phyloP scores from a whole-genome alignment of 306 rosid genomes.

The Gastrolobium villosum region DNA sequence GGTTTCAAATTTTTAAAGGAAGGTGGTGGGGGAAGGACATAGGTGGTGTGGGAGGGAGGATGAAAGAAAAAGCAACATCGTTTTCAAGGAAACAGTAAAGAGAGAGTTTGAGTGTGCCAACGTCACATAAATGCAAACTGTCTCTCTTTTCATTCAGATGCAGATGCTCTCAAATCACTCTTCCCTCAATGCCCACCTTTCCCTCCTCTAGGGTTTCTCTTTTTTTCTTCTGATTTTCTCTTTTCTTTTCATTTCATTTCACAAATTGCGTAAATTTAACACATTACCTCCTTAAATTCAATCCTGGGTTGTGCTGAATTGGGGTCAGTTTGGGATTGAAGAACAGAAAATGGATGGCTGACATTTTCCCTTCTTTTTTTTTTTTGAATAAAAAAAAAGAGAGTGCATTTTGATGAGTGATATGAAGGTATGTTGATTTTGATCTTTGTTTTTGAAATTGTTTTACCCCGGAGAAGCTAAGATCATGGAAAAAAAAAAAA shows the following conservation, averaged over 20 bases:
- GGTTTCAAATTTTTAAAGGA: constrained; percentile 1
- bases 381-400: background rate
- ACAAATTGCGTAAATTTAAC: background rate
- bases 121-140: constrained; percentile 53
- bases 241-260: background rate
- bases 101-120: constrained; percentile 48
- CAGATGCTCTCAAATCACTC: constrained; percentile 72
- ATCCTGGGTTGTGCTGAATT: background rate
- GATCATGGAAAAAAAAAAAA: background rate
- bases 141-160: constrained; percentile 45
- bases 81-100: constrained; percentile 43
- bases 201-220: constrained; percentile 67
- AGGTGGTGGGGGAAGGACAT: constrained; percentile 39
- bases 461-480: background rate
- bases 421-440: constrained; percentile 19
- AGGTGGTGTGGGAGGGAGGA: background rate
- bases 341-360: background rate
- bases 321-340: background rate
- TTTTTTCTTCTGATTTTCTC: background rate
- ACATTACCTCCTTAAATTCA: background rate
- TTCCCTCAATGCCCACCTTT: constrained; percentile 60
- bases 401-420: constrained; percentile 20
- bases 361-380: background rate
- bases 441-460: background rate
- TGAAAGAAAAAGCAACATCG: constrained; percentile 43